Conservation (phyloP, 2,329 filamentous ascomycete species). For the Trichophyton verrucosum region DNA sequence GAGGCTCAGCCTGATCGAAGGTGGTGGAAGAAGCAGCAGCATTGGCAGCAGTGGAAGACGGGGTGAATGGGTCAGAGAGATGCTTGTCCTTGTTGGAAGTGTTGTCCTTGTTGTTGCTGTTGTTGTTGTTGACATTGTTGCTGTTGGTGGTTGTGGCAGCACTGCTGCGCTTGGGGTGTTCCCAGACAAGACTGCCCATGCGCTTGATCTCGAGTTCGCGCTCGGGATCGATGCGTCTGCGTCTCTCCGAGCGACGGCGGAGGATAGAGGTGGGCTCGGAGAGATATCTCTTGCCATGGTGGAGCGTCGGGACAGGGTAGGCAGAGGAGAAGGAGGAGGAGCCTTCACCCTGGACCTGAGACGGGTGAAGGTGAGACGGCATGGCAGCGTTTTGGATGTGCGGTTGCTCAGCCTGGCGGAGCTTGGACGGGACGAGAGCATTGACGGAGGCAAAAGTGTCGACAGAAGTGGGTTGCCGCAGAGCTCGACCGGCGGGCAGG, state of each 20-base stretch:
- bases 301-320: conserved; percentile 38
- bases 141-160: conserved; percentile 35
- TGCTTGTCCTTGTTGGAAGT: conserved; percentile 30
- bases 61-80: conserved; percentile 59
- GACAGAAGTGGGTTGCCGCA: conserved; percentile 16
- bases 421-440: conserved; percentile 5
- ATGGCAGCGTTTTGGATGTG: conserved; percentile 18
- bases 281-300: conserved; percentile 47
- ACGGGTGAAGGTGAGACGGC: conserved; percentile 4
- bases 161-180: conserved; percentile 49
- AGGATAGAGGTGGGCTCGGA: conserved; percentile 42
- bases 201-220: conserved; percentile 81
- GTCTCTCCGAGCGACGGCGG: conserved; percentile 63
- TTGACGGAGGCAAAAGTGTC: conserved; percentile 13
- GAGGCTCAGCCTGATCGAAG: conserved; percentile 33
- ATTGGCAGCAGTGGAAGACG: conserved; percentile 21
- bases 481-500: neutral
- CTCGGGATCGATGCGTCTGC: conserved; percentile 59
- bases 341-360: conserved; percentile 27
- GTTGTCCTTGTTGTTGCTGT: no score
- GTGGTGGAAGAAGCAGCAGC: conserved; percentile 23
- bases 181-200: conserved; percentile 54
- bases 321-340: conserved; percentile 10
- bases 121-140: no score
- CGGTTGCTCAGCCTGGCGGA: neutral